These are phyloP conservation scores for Begonia fuchsioides DNA, from an alignment of 306 rosid species.

Conservation along the genomic window DNA sequence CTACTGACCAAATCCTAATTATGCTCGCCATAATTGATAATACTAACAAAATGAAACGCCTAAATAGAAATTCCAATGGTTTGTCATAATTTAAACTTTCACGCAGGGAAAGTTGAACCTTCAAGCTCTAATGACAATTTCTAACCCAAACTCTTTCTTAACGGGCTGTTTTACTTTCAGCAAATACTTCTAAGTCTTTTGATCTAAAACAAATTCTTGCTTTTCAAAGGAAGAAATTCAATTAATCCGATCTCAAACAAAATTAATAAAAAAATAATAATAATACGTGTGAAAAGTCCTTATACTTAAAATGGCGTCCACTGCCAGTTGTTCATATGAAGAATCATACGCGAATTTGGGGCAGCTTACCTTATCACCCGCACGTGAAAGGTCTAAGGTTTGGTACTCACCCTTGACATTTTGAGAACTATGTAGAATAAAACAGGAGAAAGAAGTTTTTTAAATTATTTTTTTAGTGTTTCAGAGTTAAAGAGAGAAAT, in stretches of 20 bases:
- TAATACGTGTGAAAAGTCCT: not conserved
- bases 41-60: no score
- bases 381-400: not conserved
- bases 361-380: not conserved
- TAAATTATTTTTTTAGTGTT: not conserved
- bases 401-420: not conserved
- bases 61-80: no score
- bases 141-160: not conserved
- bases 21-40: no score
- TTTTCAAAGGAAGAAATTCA: no score
- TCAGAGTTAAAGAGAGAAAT: not conserved
- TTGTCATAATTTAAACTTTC: no score
- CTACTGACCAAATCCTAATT: no score
- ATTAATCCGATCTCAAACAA: no score
- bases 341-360: not conserved
- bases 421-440: not conserved
- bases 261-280: no score
- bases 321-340: not conserved
- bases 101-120: not conserved
- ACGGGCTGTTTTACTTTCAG: no score
- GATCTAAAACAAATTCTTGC: no score
- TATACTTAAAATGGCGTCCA: not conserved
- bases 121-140: not conserved
- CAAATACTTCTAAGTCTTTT: no score
- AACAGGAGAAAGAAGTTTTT: not conserved